Percentiles rank a stretch among this genome's conserved stretches.
Evolutionary conservation across 2,329 filamentous ascomycete species (phyloP).

Genomic region (Didymellaceae sp.): DNA sequence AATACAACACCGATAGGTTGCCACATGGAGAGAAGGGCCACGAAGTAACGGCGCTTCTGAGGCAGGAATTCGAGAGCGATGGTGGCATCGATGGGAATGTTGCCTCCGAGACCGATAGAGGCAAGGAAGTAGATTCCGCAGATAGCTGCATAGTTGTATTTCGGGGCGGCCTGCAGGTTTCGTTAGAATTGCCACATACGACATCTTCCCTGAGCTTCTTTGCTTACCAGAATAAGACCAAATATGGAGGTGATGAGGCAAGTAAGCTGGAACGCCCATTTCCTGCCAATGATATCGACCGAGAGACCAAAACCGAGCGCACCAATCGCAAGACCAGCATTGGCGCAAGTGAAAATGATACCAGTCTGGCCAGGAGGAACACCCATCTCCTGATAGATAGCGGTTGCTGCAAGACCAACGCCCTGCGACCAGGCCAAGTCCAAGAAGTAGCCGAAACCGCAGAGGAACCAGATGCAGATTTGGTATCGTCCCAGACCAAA

Average conservation of each 20-base stretch:
- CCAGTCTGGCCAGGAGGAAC: conserved; percentile 32
- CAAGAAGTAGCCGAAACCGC: conserved; percentile 41
- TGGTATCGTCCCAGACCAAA: conserved; percentile 39
- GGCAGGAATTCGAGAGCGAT: conserved; percentile 38
- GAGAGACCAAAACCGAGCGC: conserved; percentile 36
- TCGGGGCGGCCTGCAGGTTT: conserved; percentile 30
- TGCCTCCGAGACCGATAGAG: conserved; percentile 36
- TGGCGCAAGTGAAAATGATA: conserved; percentile 36
- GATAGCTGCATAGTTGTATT: conserved; percentile 39
- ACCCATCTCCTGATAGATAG: conserved; percentile 40
- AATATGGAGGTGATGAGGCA: conserved; percentile 39
- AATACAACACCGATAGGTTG: conserved; percentile 38
- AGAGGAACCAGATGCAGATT: conserved; percentile 43
- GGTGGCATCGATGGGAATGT: conserved; percentile 38
- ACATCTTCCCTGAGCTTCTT: not conserved
- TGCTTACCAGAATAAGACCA: conserved; percentile 30
- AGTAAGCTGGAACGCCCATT: conserved; percentile 37
- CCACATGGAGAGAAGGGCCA: conserved; percentile 41
- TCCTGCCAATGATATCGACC: conserved; percentile 39
- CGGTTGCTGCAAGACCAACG: conserved; percentile 34
- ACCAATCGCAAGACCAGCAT: conserved; percentile 38
- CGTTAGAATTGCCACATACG: conserved; percentile 1
- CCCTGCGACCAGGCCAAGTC: conserved; percentile 42
- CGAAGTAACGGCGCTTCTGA: conserved; percentile 36
- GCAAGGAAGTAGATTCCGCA: conserved; percentile 40